Conservation (phyloP, 1,139 yeast genomes). For the Debaryomyces singareniensis region DNA sequence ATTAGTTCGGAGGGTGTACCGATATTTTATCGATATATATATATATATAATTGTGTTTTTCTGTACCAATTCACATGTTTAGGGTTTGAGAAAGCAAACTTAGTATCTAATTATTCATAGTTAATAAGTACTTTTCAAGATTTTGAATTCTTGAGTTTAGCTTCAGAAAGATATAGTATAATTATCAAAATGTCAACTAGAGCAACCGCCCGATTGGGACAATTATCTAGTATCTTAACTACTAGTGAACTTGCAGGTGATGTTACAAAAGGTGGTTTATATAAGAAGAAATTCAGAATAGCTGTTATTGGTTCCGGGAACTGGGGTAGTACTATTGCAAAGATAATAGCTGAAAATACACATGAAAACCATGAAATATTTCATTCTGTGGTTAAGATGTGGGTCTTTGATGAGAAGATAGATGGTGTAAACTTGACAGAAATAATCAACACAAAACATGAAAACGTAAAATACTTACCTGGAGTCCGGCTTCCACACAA, state of each 20-base stretch:
- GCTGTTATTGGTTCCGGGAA: slow-evolving; percentile 44
- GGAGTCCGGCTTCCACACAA: slow-evolving; percentile 39
- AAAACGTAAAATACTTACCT: slow-evolving; percentile 42
- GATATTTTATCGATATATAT: no score
- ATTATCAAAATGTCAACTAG: slow-evolving; percentile 6
- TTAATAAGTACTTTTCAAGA: slow-evolving; percentile 1
- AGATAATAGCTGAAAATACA: slow-evolving; percentile 41
- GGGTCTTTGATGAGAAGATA: slow-evolving; percentile 42
- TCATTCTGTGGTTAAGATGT: slow-evolving; percentile 36
- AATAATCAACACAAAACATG: slow-evolving; percentile 38
- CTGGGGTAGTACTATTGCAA: slow-evolving; percentile 48
- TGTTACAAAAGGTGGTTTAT: slow-evolving; percentile 7
- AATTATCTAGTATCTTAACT: slow-evolving; percentile 28
- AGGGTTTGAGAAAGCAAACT: not conserved
- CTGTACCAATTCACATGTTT: no score
- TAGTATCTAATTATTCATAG: not conserved
- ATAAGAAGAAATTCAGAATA: slow-evolving; percentile 29
- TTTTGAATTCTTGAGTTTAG: not conserved
- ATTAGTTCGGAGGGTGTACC: no score
- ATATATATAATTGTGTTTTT: no score
- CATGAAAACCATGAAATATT: slow-evolving; percentile 34
- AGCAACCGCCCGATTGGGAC: slow-evolving; percentile 34
- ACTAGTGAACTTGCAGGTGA: slow-evolving; percentile 16
- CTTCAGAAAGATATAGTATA: not conserved
- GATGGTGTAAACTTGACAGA: slow-evolving; percentile 39